Evolutionary conservation across 2,329 filamentous ascomycete genomes (phyloP), one percentile per base, ranked within the genome.

Genomic region (Aureobasidium sp.): DNA sequence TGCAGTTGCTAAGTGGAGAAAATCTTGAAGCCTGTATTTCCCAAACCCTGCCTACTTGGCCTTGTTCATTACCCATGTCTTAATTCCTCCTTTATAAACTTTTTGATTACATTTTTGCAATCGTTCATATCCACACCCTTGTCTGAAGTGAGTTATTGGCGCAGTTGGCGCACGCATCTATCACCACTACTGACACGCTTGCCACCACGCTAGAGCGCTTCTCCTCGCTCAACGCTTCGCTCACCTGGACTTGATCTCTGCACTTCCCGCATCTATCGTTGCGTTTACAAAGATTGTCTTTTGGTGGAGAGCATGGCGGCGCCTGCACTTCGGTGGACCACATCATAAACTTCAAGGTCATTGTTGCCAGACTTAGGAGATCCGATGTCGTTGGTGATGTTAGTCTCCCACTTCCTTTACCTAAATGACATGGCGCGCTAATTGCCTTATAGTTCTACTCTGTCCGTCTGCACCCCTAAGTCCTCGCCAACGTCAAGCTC

Each of bases 391-490:
- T 85, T 64, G 72, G 70, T 62, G 73, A 71, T 21, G 83, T 85
- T 74, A 73, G 79, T 74, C 21, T 29, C 16, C 9, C 9, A 27
- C 4, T 8, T 36, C n/a, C 42, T n/a, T 11, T 25, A 21, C 16
- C 21, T 25, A n/a, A n/a, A 64, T 32, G 9, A 54, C 52, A 63
- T 9, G 2, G 27, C 2, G 7, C 2, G 42, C 49, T 69, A 21
- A 41, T 69, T 74, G 63, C 75, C 61, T n/a, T 83, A 59, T 72
- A 80, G 72, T 97, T 96, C 72, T 78, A 86, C 1, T 81, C 89
- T 62, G 90, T 90, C 27, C 91, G 90, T 2, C 79, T 99, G 13
- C 94, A 99, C 69, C 94, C 94, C 0, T 82, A 86, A 32, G 88
- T 97, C 81, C 72, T 87, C 1, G 80, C 87, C 65, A 99, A 97